Conservation (phyloP, 1,284 basidiomycete species). For the Entoloma clypeatum region DNA sequence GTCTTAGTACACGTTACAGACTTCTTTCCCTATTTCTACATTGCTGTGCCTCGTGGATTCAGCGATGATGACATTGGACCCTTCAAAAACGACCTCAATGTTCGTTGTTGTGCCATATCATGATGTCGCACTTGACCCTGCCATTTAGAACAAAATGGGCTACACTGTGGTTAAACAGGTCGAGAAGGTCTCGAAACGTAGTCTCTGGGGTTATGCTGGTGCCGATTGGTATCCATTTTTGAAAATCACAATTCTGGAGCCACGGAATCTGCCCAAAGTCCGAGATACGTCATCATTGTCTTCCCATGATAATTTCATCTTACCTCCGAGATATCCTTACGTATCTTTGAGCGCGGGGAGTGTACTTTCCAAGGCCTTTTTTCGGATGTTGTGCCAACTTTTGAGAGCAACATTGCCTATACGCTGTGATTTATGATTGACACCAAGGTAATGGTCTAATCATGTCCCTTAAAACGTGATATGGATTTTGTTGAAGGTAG, state of each 20-base stretch:
- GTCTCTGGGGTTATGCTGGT: slow-evolving; percentile 84
- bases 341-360: slow-evolving; percentile 84
- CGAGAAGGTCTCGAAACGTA: slow-evolving; percentile 65
- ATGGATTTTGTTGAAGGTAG: slow-evolving; percentile 61
- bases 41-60: slow-evolving; percentile 83
- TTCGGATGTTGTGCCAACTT: slow-evolving; percentile 59
- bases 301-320: background rate
- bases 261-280: slow-evolving; percentile 77
- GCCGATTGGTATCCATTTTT: slow-evolving; percentile 79
- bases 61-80: slow-evolving; percentile 59
- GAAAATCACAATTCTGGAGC: slow-evolving; percentile 75
- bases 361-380: slow-evolving; percentile 72
- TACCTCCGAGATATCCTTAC: slow-evolving; percentile 36
- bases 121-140: slow-evolving; percentile 4
- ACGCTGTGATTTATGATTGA: slow-evolving; percentile 95
- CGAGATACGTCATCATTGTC: slow-evolving; percentile 68
- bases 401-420: slow-evolving; percentile 90
- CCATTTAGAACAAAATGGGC: slow-evolving; percentile 22
- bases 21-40: slow-evolving; percentile 90
- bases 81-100: slow-evolving; percentile 76
- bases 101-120: slow-evolving; percentile 34
- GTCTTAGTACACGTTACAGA: slow-evolving; percentile 79
- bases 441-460: slow-evolving; percentile 83
- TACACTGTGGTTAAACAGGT: slow-evolving; percentile 46
- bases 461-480: too few relatives aligned